Base-by-base conservation (phyloP, 2,329 filamentous ascomycete species). In the Colletotrichum sidae region DNA sequence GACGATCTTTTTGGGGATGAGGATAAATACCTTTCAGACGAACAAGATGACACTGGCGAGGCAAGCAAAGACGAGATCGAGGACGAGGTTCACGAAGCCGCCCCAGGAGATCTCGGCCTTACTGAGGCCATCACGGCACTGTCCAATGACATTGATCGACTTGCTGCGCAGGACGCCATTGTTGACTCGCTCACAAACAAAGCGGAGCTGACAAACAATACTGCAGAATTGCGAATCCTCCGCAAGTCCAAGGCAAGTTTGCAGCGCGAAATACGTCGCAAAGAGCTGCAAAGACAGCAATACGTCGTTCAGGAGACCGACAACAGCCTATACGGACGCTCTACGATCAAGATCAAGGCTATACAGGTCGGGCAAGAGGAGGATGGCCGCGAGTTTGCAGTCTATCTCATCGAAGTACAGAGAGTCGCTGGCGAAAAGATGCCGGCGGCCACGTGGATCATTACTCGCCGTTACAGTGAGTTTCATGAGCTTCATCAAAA, bases 221-320 rank as follows among this genome's bases (percentile, higher is more conserved):
- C 91, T 12, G 93, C 95, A 2, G 96, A 99, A 76, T 77, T 99
- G 56, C 88, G 96, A 39, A 98, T 99, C 67, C 78, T 99, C 55
- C 89, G 91, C 59, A 99, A 99, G 77, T 97, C 94, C 1, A 97
- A 96, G 76, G 90, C 94, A 38, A 99, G 96, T 77, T 81, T 99
- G 62, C 92, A 97, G 73, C 87, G 96, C 69, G 96, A 99, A 77
- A 94, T 98, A 59, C 88, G 93, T 61, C 89, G 94, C 39, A 99
- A 98, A 75, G 95, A 98, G 77, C 86, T 99, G 73, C 96, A 99
- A 76, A 88, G 94, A 56, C 96, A 97, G 77, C 96, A 99, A 75
- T 99, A 99, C 72, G 93, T 97, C 50, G 89, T 98, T 8, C 96
- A 99, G 78, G 96, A 99, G 78, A 97, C 94, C 74, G 96, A 99